Percentiles rank a stretch among this genome's conserved stretches.
Evolutionary conservation across 225 moss, liverwort and hornwort species (phyloP).

Genomic region (Rhytidiadelphus loreus): DNA sequence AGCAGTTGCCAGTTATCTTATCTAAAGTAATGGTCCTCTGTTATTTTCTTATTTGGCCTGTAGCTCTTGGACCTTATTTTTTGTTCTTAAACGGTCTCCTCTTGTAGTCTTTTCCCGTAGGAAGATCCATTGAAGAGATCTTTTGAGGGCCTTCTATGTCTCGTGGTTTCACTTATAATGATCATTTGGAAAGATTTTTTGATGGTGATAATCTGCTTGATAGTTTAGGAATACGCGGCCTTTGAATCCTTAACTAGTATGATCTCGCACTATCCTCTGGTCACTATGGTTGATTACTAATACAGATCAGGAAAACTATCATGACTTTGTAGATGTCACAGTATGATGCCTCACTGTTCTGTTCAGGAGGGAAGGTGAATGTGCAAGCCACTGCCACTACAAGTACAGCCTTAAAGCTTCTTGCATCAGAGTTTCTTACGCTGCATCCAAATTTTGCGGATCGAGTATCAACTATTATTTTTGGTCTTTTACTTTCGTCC

Average conservation of each 20-base stretch:
- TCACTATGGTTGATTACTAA: background rate
- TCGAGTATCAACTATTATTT: slow-evolving; percentile 45
- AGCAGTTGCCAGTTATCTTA: background rate
- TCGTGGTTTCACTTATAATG: background rate
- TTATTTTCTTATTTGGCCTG: background rate
- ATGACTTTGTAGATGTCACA: background rate
- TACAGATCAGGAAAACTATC: background rate
- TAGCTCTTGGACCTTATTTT: background rate
- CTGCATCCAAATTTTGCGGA: slow-evolving; percentile 51
- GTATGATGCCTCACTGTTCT: background rate
- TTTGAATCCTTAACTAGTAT: background rate
- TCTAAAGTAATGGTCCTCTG: background rate
- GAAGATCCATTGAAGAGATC: background rate
- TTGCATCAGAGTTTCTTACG: slow-evolving; percentile 49
- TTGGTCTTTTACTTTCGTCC: slow-evolving; percentile 53
- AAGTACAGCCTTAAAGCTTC: slow-evolving; percentile 44
- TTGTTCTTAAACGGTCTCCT: background rate
- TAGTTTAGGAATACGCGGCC: background rate
- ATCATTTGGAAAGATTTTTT: background rate
- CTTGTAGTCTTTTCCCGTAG: background rate
- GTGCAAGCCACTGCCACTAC: slow-evolving; percentile 25
- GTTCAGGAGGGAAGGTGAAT: slow-evolving; percentile 18
- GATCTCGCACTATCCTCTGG: background rate
- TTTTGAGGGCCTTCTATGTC: background rate
- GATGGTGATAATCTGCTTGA: background rate